These are phyloP conservation scores for Peltaster fructicola DNA, from an alignment of 2,329 filamentous ascomycete genomes.

Conservation along the genomic window DNA sequence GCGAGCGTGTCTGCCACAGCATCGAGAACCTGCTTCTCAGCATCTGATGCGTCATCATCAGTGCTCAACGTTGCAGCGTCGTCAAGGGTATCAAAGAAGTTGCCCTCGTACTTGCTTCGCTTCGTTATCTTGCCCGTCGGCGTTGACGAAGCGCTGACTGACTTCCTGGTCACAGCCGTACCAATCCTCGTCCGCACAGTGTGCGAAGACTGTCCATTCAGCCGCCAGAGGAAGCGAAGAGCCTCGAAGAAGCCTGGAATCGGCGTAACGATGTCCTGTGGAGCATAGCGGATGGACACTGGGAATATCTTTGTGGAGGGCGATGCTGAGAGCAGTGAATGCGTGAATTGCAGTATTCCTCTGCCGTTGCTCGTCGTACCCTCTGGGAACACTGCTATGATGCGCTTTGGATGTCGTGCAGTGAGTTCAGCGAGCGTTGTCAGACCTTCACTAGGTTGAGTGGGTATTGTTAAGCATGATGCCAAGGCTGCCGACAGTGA, in stretches of 20 bases:
- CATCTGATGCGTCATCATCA: constrained; percentile 12
- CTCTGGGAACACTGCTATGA: constrained; percentile 81
- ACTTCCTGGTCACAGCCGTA: constrained; percentile 34
- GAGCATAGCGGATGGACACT: constrained; percentile 74
- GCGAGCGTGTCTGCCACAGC: constrained; percentile 71
- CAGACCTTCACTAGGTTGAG: constrained; percentile 17
- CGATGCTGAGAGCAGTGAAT: constrained; percentile 52
- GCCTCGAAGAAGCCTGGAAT: constrained; percentile 50
- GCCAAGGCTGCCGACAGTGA: constrained; percentile 59
- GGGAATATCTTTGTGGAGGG: constrained; percentile 66
- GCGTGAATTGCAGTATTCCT: constrained; percentile 70
- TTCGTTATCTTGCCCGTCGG: constrained; percentile 9
- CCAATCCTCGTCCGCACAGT: constrained; percentile 84
- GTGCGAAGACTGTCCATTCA: constrained; percentile 71
- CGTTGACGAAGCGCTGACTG: constrained; percentile 6
- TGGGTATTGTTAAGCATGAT: constrained; percentile 27
- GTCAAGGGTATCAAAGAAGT: constrained; percentile 29
- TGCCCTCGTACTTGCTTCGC: constrained; percentile 24
- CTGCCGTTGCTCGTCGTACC: constrained; percentile 87
- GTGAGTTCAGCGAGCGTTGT: constrained; percentile 34
- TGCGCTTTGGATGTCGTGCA: constrained; percentile 49
- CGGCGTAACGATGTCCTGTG: constrained; percentile 78
- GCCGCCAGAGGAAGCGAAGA: constrained; percentile 61
- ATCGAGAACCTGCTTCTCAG: constrained; percentile 55
- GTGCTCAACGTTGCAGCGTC: constrained; percentile 14